These are phyloP conservation scores for Graphilbum fragrans DNA, from an alignment of 2,329 filamentous ascomycete genomes.

Conservation along the genomic window DNA sequence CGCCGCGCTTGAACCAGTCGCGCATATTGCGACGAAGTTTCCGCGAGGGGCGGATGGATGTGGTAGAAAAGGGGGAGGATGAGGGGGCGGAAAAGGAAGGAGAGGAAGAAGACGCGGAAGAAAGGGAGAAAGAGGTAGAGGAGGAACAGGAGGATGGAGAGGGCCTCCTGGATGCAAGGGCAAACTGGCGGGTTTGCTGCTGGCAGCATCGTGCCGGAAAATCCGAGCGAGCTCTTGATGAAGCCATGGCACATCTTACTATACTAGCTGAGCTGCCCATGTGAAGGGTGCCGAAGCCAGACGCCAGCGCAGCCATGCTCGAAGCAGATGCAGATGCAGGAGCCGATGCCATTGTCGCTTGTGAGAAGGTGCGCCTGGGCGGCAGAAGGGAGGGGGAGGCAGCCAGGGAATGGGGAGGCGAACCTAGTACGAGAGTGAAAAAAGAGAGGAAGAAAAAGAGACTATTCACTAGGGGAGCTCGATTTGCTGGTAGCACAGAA, in stretches of 20 bases:
- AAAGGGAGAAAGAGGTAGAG: neutral
- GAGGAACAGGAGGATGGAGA: neutral
- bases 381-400: neutral
- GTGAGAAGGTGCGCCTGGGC: neutral
- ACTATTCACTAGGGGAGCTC: too few species aligned
- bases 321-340: neutral
- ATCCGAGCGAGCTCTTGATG: too few species aligned
- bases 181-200: neutral
- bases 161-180: neutral
- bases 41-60: neutral
- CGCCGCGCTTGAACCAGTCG: neutral
- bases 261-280: neutral
- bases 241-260: too few species aligned
- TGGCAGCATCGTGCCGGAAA: neutral
- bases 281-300: neutral
- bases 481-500: too few species aligned
- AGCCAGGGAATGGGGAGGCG: too few species aligned
- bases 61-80: neutral
- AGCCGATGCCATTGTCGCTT: neutral
- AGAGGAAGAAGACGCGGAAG: neutral
- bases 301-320: neutral
- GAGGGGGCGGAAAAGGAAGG: neutral
- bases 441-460: too few species aligned
- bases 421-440: neutral
- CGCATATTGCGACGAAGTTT: neutral